Conservation (phyloP, 441 rosid species). For the Pelargonium myrrhifolium region DNA sequence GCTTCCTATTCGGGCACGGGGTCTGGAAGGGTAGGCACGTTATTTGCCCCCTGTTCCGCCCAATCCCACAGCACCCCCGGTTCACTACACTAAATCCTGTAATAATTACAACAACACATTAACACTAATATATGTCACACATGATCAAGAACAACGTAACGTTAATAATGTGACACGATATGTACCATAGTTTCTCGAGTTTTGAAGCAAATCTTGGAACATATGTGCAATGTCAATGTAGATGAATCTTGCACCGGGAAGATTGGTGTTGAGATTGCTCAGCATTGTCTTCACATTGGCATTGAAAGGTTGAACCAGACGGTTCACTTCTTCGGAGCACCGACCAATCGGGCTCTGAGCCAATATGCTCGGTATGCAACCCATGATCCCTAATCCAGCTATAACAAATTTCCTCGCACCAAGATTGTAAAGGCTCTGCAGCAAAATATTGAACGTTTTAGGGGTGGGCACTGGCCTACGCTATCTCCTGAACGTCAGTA, state of each 20-base stretch:
- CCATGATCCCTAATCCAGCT: slow-evolving; percentile 80
- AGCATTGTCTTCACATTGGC: slow-evolving; percentile 68
- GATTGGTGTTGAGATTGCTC: slow-evolving; percentile 48
- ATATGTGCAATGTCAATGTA: slow-evolving; percentile 48
- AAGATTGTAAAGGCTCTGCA: slow-evolving; percentile 65
- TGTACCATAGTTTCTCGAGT: slow-evolving; percentile 46
- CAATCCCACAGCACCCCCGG: slow-evolving; percentile 86
- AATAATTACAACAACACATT: neutral
- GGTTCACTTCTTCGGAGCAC: slow-evolving; percentile 80
- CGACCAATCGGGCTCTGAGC: slow-evolving; percentile 55
- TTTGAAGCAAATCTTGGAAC: slow-evolving; percentile 50
- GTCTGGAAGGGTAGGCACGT: slow-evolving; percentile 89
- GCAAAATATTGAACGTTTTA: too few species aligned
- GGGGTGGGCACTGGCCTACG: too few species aligned
- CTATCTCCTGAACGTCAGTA: too few species aligned
- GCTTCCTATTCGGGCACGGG: slow-evolving; percentile 60
- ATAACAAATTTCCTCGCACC: slow-evolving; percentile 79
- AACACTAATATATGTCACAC: too few species aligned
- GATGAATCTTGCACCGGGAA: slow-evolving; percentile 55
- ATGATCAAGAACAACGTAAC: too few species aligned
- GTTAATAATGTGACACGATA: too few species aligned
- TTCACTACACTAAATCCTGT: slow-evolving; percentile 63
- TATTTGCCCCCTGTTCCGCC: slow-evolving; percentile 78
- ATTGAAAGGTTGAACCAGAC: slow-evolving; percentile 63
- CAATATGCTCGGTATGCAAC: slow-evolving; percentile 85